Base-by-base conservation (phyloP, 129 eudicot species). In the Centella asiatica region DNA sequence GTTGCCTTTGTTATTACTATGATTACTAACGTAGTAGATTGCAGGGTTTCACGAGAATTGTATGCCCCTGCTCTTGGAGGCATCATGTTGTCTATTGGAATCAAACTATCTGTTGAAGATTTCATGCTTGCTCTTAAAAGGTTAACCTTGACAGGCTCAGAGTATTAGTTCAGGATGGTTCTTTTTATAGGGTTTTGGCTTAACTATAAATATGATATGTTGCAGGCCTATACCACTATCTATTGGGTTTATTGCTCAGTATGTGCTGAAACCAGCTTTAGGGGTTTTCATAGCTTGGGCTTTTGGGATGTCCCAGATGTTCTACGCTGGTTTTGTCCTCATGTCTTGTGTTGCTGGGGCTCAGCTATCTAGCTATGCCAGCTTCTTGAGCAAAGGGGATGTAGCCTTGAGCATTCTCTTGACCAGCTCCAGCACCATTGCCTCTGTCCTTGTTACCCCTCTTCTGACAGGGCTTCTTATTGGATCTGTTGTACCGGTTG, bases 31-130 rank as follows among this genome's bases (percentile, higher is more conserved):
- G 2, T 48, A 72, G 68, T 72, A 20, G 50, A 47, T 37, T 84
- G 74, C 90, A 87, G 99, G 99, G 99, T 93, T 63, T 85, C 99
- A 11, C 83, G 85, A 74, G 99, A 87, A 67, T 58, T 88, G 59
- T 93, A 93, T 62, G 99, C 99, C 58, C 99, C 96, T 58, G 96
- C 95, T 54, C 95, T 93, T 26, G 99, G 99, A 73, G 99, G 99
- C 29, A 93, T 93, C 66, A 93, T 93, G 96, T 70, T 93, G 47
- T 93, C 99, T 0, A 93, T 93, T 58, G 99, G 99, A 10, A 87
- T 93, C 53, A 84, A 76, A 74, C 88, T 93, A 19, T 93, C 99
- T 3, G 47, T 82, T 26, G 80, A 87, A 67, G 99, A 93, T 76
- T 93, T 93, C 22, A 66, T 76, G 19, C 95, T 92, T 55, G 99